Evolutionary conservation across 2,329 filamentous ascomycete genomes (phyloP), one percentile per base, ranked within the genome.

Genomic region (Pseudogymnoascus destructans): DNA sequence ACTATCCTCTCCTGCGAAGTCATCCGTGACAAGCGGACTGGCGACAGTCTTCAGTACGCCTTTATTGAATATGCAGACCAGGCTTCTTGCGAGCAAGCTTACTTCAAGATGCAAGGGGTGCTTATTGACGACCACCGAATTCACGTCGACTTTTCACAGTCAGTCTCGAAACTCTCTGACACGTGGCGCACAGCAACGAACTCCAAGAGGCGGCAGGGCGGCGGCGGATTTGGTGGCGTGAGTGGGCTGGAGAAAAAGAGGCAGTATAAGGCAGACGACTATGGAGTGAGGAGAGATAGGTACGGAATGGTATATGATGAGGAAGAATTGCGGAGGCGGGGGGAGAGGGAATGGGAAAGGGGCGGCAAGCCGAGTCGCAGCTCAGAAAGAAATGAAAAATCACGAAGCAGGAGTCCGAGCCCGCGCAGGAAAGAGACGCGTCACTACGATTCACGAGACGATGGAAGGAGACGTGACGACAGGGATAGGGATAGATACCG

Each of bases 91-190:
- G 93, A 98, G 73, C 83, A 88, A 57, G 93, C 93, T 2, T 98
- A 96, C 68, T 93, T 95, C 75, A 98, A 98, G 74, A 98, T 98
- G 93, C 90, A 98, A 70, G 89, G 86, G 1, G 92, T 97, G 1
- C 75, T 98, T 58, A 97, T 98, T 63, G 93, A 98, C 67, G 93
- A 98, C 66, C 88, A 95, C 63, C 85, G 93, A 40, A 98, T 98
- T 63, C 93, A 98, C 68, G 93, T 98, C 59, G 93, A 98, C 73
- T 98, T 98, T 72, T 96, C 91, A 9, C 93, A 98, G 74, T 95
- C 89, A 69, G 93, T 91, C 61, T 81, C 84, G 62, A 92, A 89
- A 69, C 74, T 98, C 6, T 93, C 89, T 49, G 89, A 95, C 62
- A 84, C 85, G 13, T 98, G 93, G 93, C 81, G 93, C 62, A 86